phyloP scores from a whole-genome alignment of 805 yeast genomes.

The Myxozyma monticola region DNA sequence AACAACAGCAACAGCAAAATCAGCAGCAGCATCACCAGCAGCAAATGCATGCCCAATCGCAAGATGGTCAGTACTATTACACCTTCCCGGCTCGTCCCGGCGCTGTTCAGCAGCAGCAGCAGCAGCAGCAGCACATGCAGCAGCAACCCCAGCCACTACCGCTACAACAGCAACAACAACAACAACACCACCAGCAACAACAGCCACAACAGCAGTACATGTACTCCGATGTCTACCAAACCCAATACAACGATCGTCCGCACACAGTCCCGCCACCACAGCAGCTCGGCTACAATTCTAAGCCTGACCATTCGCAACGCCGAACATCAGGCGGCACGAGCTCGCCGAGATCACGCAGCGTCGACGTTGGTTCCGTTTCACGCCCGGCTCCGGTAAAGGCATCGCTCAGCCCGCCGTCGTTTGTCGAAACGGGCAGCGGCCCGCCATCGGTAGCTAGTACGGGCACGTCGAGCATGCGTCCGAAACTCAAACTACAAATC shows the following conservation, averaged over 20 bases:
- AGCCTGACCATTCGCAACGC: not conserved
- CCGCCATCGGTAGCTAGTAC: conserved; percentile 4
- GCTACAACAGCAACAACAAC: conserved; percentile 15
- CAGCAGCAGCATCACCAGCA: conserved; percentile 6
- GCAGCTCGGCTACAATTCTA: conserved; percentile 1
- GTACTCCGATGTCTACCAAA: not conserved
- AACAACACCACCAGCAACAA: conserved; percentile 18
- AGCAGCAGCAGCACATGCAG: conserved; percentile 6
- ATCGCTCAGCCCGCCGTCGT: conserved; percentile 7
- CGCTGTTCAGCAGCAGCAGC: not conserved
- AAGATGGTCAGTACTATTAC: too few relatives aligned
- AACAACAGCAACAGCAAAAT: conserved; percentile 10
- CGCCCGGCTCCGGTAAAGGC: not conserved
- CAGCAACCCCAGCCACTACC: conserved; percentile 14
- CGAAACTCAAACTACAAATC: conserved; percentile 43
- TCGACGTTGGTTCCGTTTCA: too few relatives aligned
- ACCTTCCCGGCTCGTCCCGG: too few relatives aligned
- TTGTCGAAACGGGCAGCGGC: not conserved
- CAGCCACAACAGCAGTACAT: conserved; percentile 12
- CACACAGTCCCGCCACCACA: conserved; percentile 8
- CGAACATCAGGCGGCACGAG: too few relatives aligned
- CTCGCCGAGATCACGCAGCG: too few relatives aligned
- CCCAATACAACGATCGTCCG: not conserved
- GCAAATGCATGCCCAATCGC: too few relatives aligned
- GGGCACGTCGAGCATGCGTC: conserved; percentile 32